Evolutionary conservation across 768 basidiomycete species (phyloP), one percentile per base, ranked within the genome.

Genomic region (Boletus vinaceobasis): DNA sequence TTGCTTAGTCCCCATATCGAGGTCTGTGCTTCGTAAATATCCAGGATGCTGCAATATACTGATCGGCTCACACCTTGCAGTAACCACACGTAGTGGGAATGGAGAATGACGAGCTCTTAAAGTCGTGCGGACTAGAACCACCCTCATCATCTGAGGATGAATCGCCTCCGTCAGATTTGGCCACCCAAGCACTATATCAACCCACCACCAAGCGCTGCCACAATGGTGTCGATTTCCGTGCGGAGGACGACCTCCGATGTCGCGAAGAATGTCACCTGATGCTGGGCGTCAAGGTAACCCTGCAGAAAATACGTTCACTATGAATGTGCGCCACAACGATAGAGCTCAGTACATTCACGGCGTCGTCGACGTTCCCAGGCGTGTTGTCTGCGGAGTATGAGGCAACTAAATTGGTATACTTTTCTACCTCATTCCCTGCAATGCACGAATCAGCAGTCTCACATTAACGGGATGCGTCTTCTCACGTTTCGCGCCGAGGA

Each of bases 1-100:
- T 90, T 92, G 66, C 82, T 87, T 42, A 93, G 74, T 9, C 91
- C 92, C 90, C 91, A 93, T 31, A 93, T 91, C 8, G 87, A 88
- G 10, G 85, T 78, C 90, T 92, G 54, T 33, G 29, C 29, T 19
- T 37, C 23, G 43, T 69, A 32, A 60, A 43, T 50, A 39, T 32
- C 40, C 31, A 17, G 31, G 14, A 43, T n/a, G 21, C 6, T 37
- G 19, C 8, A 33, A 39, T 40, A 11, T 13, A 26, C 31, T 46
- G 29, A 48, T 26, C 26, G 35, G 17, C 59, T 31, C 75, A 33
- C 57, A 86, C 90, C 80, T 88, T 85, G 76, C 91, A 93, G 66
- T 89, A 90, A 14, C 80, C 85, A 59, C 91, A 93, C 43, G 81
- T 77, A 6, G 90, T 88, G 6, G 91, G 90, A 48, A 93, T 90